These are phyloP conservation scores for Teunomyces panamensis DNA, from an alignment of 805 yeast genomes.

Conservation along the genomic window DNA sequence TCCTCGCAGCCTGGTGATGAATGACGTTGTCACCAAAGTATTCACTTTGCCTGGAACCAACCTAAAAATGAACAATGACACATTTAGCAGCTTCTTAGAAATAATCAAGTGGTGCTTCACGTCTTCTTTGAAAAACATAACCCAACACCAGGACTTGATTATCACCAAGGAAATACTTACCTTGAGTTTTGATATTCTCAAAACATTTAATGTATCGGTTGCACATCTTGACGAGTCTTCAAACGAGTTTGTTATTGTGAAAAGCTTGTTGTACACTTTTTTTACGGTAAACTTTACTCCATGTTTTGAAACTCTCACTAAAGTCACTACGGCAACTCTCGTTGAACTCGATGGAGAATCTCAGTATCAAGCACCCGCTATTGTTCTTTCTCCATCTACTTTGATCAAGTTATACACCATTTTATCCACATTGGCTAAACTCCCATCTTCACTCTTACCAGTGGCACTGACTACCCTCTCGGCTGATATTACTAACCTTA, in stretches of 20 bases:
- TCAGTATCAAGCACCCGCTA: conserved; percentile 14
- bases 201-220: conserved; percentile 16
- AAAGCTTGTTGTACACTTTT: conserved; percentile 22
- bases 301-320: conserved; percentile 16
- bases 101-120: conserved; percentile 16
- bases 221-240: conserved; percentile 11
- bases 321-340: conserved; percentile 10
- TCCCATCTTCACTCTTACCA: conserved; percentile 21
- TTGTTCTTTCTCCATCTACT: conserved; percentile 26
- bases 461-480: conserved; percentile 18
- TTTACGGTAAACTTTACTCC: conserved; percentile 21
- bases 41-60: conserved; percentile 18
- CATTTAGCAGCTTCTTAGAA: conserved; percentile 15
- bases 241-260: conserved; percentile 17
- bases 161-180: conserved; percentile 25
- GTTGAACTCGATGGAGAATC: background rate
- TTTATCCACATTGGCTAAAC: conserved; percentile 20
- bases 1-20: background rate
- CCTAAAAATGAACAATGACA: conserved; percentile 11
- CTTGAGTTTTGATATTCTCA: conserved; percentile 24
- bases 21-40: conserved; percentile 14
- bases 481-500: conserved; percentile 26
- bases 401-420: conserved; percentile 23
- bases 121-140: conserved; percentile 12
- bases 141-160: conserved; percentile 11